Base-by-base conservation (phyloP, 169 alveolate species). In the Hammondia hammondi region DNA sequence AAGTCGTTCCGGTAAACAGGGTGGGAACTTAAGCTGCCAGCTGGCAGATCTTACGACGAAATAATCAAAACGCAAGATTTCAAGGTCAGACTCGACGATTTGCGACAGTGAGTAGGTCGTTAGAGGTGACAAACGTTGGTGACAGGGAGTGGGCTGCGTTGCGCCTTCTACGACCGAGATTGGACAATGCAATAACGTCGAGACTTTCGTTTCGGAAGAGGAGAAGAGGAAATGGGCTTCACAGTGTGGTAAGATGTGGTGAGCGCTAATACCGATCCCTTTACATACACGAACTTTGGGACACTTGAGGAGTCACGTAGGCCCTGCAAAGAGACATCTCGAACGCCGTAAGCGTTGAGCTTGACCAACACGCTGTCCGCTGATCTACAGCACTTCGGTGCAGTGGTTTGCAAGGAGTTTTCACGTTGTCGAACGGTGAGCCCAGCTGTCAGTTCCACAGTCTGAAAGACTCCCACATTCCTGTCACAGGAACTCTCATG, bases 141-240 rank as follows among this genome's bases (percentile, higher is more conserved):
- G 39, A 43, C 73, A 81, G 95, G 95, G 88, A 29, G 95, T 87
- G 6, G 37, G 43, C 29, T 92, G 95, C 87, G 87, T 81, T 32
- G 77, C 95, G 48, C 92, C 92, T 10, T 48, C 85, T 24, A 67
- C n/a, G 7, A 29, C 37, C 6, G 87, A 35, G 6, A 3, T 56
- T 4, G 61, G 57, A 7, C n/a, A 39, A 5, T 92, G 95, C 70
- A 35, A 39, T 35, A 45, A 24, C 14, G 81, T 45, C 24, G 52
- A 57, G 48, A 71, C 19, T 43, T 92, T 92, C 67, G 70, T 9
- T n/a, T 92, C 88, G 48, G 95, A 92, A 46, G 35, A 70, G 43
- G 95, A 92, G 7, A 92, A 92, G 48, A 27, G 95, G 45, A 81
- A 84, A 70, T 92, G 91, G 84, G 91, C 95, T 12, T 92, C 95